Evolutionary conservation across 2,329 filamentous ascomycete genomes (phyloP).

Genomic region (Aureobasidium sp.): DNA sequence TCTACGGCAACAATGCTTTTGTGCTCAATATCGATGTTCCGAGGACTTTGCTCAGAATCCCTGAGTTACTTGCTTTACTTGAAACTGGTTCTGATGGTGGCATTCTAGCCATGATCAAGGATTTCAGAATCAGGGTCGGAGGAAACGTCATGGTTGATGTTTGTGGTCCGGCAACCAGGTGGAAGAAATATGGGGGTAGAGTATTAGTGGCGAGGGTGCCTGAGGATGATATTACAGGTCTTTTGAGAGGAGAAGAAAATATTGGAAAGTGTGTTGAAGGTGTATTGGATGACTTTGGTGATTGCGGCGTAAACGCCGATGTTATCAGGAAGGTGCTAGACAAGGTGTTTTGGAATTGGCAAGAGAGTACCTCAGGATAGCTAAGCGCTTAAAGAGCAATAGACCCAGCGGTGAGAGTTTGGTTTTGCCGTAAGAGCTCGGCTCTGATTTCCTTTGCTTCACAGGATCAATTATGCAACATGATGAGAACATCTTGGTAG

Average conservation of each 20-base stretch:
- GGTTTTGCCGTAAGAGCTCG: too few species aligned
- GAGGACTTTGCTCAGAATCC: not conserved
- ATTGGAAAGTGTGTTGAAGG: not conserved
- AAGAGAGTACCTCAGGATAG: too few species aligned
- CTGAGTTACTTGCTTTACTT: not conserved
- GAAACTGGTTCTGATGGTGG: not conserved
- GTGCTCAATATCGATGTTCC: not conserved
- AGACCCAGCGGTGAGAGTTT: too few species aligned
- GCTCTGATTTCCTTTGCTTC: too few species aligned
- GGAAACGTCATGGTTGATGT: conserved; percentile 1
- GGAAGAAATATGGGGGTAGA: not conserved
- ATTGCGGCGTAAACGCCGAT: not conserved
- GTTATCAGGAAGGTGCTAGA: not conserved
- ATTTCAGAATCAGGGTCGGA: not conserved
- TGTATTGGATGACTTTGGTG: not conserved
- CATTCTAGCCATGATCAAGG: not conserved
- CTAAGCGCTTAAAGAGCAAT: too few species aligned
- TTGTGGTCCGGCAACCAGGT: not conserved
- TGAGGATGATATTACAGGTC: not conserved
- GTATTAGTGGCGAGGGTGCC: not conserved
- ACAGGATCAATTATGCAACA: too few species aligned
- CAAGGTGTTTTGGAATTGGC: not conserved
- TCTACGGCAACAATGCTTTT: not conserved
- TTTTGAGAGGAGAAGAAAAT: not conserved
- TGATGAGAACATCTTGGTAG: too few species aligned